Evolutionary conservation across 2,329 filamentous ascomycete genomes (phyloP).

Genomic region (Ophiostoma australiae): DNA sequence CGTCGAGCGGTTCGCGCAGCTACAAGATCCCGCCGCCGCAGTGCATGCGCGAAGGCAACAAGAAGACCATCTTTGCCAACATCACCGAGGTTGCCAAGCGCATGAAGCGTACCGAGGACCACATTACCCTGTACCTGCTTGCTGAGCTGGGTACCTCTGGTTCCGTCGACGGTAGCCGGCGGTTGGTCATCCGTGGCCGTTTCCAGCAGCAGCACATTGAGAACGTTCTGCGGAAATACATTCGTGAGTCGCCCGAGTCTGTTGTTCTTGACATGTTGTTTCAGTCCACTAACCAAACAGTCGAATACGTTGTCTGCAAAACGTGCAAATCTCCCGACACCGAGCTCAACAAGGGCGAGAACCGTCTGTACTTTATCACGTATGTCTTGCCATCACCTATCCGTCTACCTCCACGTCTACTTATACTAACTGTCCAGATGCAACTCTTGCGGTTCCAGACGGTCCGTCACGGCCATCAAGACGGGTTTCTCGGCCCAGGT

Average conservation of each 20-base stretch:
- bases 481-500: slow-evolving; percentile 99
- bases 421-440: slow-evolving; percentile 21
- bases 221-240: slow-evolving; percentile 92
- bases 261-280: background rate
- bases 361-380: slow-evolving; percentile 97
- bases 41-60: slow-evolving; percentile 99
- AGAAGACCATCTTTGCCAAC: slow-evolving; percentile 99
- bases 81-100: slow-evolving; percentile 98
- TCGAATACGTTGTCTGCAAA: slow-evolving; percentile 99
- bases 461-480: slow-evolving; percentile 96
- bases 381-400: slow-evolving; percentile 22
- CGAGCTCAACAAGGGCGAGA: slow-evolving; percentile 97
- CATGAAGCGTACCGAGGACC: slow-evolving; percentile 98
- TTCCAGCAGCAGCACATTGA: slow-evolving; percentile 99
- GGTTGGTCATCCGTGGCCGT: slow-evolving; percentile 88
- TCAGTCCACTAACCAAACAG: slow-evolving; percentile 37
- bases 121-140: slow-evolving; percentile 94
- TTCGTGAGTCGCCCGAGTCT: slow-evolving; percentile 43
- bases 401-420: background rate
- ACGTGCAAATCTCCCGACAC: slow-evolving; percentile 94
- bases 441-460: slow-evolving; percentile 62
- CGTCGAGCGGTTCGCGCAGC: slow-evolving; percentile 80
- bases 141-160: slow-evolving; percentile 96
- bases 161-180: slow-evolving; percentile 86
- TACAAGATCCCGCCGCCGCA: slow-evolving; percentile 99